phyloP scores from a whole-genome alignment of 208 protist species.

The Acanthamoeba triangularis region DNA sequence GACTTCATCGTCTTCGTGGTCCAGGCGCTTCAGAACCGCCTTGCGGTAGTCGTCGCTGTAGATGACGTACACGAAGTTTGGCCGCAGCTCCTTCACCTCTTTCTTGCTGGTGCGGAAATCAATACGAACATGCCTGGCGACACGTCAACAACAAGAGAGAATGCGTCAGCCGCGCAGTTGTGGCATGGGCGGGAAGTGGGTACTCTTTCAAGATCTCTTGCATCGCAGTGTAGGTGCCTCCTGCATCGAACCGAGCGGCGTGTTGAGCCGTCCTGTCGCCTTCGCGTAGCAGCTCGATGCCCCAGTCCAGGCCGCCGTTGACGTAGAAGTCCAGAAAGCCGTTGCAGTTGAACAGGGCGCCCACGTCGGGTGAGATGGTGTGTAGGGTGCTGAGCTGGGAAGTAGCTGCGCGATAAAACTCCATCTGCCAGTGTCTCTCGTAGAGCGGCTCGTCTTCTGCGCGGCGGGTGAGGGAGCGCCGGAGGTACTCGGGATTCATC shows the following conservation, averaged over 20 bases:
- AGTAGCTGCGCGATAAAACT: background rate
- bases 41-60: background rate
- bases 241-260: background rate
- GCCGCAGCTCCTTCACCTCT: background rate
- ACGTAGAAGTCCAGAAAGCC: background rate
- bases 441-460: background rate
- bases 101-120: background rate
- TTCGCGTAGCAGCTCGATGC: background rate
- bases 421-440: background rate
- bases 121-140: background rate
- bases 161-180: too few relatives aligned
- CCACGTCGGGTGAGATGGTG: background rate
- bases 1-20: background rate
- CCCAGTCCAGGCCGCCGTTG: background rate
- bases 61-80: background rate
- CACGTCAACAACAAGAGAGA: background rate
- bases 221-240: background rate
- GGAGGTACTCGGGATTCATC: background rate
- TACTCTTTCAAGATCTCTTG: background rate
- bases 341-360: background rate
- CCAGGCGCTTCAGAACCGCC: background rate
- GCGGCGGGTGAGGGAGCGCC: background rate
- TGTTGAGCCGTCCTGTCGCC: background rate
- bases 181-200: background rate
- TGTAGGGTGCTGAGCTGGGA: background rate